A percentile compares a stretch with the other conserved stretches of the same genome.
Conservation (phyloP, 2,329 filamentous ascomycete genomes). For the Fusarium beomiforme region DNA sequence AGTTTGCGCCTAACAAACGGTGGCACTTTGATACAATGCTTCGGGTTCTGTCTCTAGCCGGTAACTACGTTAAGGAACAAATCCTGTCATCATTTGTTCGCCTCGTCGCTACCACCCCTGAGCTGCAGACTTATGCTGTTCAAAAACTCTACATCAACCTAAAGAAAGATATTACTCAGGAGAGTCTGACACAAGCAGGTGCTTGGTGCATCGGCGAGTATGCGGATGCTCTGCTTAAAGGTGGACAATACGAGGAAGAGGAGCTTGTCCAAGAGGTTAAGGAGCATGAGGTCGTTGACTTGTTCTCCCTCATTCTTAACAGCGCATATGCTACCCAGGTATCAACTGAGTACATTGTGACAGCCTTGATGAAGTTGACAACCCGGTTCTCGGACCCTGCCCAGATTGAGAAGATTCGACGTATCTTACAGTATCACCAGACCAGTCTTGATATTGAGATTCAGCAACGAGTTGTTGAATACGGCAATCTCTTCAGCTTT, state of each 20-base stretch:
- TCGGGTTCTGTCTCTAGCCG: conserved; percentile 89
- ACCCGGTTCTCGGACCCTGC: conserved; percentile 83
- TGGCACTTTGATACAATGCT: conserved; percentile 99
- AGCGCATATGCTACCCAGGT: conserved; percentile 94
- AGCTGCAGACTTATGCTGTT: conserved; percentile 94
- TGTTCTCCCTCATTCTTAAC: conserved; percentile 92
- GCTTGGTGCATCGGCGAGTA: conserved; percentile 99
- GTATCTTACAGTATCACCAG: conserved; percentile 80
- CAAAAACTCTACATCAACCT: conserved; percentile 92
- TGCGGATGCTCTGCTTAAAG: conserved; percentile 86
- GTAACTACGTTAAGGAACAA: conserved; percentile 97
- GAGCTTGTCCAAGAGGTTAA: conserved; percentile 84
- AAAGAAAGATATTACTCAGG: conserved; percentile 97
- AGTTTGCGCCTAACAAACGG: conserved; percentile 94
- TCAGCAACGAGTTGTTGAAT: conserved; percentile 95
- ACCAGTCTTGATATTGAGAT: conserved; percentile 94
- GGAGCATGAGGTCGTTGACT: conserved; percentile 88
- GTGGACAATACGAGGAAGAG: conserved; percentile 93
- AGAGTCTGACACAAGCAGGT: conserved; percentile 90
- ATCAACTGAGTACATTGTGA: conserved; percentile 95
- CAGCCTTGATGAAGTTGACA: conserved; percentile 92
- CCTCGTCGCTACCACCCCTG: conserved; percentile 91
- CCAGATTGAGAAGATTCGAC: conserved; percentile 87
- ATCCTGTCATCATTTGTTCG: conserved; percentile 97
- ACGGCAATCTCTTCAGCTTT: conserved; percentile 91